Evolutionary conservation across 192 early-diverging fungal species (phyloP).

Genomic region (Diversispora epigaea): DNA sequence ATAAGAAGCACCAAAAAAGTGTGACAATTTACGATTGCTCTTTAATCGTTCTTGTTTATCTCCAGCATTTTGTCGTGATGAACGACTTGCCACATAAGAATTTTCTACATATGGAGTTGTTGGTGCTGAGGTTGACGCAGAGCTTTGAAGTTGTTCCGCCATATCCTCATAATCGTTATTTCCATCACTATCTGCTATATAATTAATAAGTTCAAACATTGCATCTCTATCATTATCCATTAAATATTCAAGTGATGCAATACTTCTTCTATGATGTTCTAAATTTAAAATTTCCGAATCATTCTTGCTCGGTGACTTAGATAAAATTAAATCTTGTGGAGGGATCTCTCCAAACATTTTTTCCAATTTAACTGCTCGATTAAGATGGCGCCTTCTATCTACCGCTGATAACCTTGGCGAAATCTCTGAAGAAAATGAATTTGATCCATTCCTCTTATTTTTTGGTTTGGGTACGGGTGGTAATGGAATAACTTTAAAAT

Average conservation of each 20-base stretch:
- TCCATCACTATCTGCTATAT: conserved; percentile 23
- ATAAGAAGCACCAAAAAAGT: conserved; percentile 30
- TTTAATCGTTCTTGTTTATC: conserved; percentile 15
- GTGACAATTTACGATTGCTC: conserved; percentile 21
- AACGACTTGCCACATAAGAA: not conserved
- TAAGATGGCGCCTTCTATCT: conserved; percentile 39
- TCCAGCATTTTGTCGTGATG: not conserved
- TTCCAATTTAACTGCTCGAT: conserved; percentile 42
- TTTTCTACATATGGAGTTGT: not conserved
- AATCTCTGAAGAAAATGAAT: not conserved
- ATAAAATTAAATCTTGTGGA: conserved; percentile 29
- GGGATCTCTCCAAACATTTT: conserved; percentile 44
- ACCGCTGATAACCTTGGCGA: conserved; percentile 30
- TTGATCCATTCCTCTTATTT: not conserved
- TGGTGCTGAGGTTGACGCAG: conserved; percentile 8
- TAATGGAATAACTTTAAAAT: not conserved
- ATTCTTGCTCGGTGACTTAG: not conserved
- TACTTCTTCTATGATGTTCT: conserved; percentile 21
- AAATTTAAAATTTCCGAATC: not conserved
- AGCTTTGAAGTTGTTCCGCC: not conserved
- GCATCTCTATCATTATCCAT: conserved; percentile 31
- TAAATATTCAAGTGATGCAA: conserved; percentile 27
- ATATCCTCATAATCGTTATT: not conserved
- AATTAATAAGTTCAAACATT: conserved; percentile 29
- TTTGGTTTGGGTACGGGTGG: not conserved